Evolutionary conservation across 2,329 filamentous ascomycete genomes (phyloP).

Genomic region (Cadophora gregata): DNA sequence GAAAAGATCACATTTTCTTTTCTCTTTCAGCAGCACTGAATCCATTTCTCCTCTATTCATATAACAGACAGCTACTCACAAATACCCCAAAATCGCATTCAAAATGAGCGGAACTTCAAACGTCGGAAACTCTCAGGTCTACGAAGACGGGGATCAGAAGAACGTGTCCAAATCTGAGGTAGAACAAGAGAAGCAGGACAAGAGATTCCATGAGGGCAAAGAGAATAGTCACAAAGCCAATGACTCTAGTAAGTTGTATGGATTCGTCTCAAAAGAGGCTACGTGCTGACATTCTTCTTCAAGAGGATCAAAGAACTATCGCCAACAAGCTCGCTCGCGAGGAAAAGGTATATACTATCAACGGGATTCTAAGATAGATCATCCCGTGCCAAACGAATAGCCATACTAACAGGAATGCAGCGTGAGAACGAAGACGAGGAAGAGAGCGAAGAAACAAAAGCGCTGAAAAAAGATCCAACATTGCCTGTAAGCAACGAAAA

Average conservation of each 20-base stretch:
- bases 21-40: not conserved
- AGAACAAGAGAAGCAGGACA: conserved; percentile 54
- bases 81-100: conserved; percentile 3
- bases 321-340: conserved; percentile 73
- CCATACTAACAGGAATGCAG: conserved; percentile 37
- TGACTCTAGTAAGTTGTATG: conserved; percentile 68
- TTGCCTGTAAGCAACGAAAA: conserved; percentile 52
- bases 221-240: conserved; percentile 69
- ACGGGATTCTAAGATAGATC: not conserved
- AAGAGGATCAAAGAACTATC: conserved; percentile 74
- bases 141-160: conserved; percentile 80
- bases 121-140: conserved; percentile 69
- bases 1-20: not conserved
- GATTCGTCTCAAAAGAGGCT: not conserved
- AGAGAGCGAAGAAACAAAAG: conserved; percentile 38
- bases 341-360: conserved; percentile 48
- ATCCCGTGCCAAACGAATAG: not conserved
- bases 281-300: conserved; percentile 35
- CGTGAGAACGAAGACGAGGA: conserved; percentile 53
- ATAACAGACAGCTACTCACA: not conserved
- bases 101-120: conserved; percentile 41
- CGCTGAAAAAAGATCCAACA: conserved; percentile 58
- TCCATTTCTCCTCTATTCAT: not conserved
- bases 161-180: conserved; percentile 61
- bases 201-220: conserved; percentile 75